Evolutionary conservation across 78 protist species (phyloP).

Genomic region (Chrysochromulina parva): DNA sequence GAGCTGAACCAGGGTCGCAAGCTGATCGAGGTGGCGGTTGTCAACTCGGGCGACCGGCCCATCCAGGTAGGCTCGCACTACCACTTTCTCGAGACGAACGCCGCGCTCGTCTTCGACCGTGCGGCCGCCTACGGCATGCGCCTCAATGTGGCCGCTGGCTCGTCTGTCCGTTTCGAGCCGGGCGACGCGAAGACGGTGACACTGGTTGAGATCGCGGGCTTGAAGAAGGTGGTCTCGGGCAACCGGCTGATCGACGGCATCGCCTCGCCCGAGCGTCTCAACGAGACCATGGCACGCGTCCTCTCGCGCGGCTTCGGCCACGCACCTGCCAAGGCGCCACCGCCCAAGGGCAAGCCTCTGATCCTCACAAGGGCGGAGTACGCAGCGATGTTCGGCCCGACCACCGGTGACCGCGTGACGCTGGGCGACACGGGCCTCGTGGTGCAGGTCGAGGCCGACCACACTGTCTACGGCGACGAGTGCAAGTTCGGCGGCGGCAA

Average conservation of each 20-base stretch:
- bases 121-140: constrained; percentile 6
- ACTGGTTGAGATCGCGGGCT: constrained; percentile 6
- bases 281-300: constrained; percentile 12
- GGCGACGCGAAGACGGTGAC: constrained; percentile 39
- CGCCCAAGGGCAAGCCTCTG: neutral
- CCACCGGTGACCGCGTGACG: constrained; percentile 22
- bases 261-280: constrained; percentile 22
- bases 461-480: constrained; percentile 54
- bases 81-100: constrained; percentile 48
- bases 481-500: constrained; percentile 56
- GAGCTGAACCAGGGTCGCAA: constrained; percentile 26
- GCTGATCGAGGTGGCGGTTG: constrained; percentile 3
- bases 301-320: neutral
- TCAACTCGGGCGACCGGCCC: constrained; percentile 44
- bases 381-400: constrained; percentile 47
- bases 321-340: neutral
- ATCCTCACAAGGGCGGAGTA: neutral
- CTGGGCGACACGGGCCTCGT: constrained; percentile 41
- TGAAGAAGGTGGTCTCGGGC: neutral
- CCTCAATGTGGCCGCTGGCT: constrained; percentile 47
- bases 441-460: constrained; percentile 33
- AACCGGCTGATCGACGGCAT: neutral
- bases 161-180: constrained; percentile 53
- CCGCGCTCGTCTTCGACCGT: constrained; percentile 33
- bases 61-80: constrained; percentile 56